Percentiles rank a stretch among this genome's conserved stretches.
Conservation (phyloP, 2,329 filamentous ascomycete genomes). For the Fusarium musae region DNA sequence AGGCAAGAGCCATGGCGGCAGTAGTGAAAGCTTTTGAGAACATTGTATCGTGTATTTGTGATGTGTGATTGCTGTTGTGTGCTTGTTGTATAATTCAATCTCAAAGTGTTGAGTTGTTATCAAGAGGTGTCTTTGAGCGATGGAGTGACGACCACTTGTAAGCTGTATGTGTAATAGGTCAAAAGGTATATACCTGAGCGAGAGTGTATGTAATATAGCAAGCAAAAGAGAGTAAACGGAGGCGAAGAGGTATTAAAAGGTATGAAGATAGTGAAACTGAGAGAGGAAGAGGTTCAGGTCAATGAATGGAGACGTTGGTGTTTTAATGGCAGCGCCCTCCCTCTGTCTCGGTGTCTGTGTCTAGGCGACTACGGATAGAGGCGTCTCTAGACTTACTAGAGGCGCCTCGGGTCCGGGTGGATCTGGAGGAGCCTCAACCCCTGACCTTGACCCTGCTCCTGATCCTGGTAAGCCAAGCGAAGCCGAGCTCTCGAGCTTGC, state of each 20-base stretch:
- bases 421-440: conserved; percentile 34
- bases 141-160: conserved; percentile 31
- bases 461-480: conserved; percentile 21
- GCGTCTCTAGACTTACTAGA: neutral
- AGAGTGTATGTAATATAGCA: conserved; percentile 11
- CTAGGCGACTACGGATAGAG: conserved; percentile 14
- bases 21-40: conserved; percentile 59
- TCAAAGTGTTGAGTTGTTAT: conserved; percentile 18
- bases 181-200: conserved; percentile 20
- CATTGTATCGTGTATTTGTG: conserved; percentile 44
- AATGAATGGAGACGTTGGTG: conserved; percentile 28
- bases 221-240: conserved; percentile 8
- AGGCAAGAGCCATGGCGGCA: conserved; percentile 60
- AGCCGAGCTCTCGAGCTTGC: conserved; percentile 7
- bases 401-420: conserved; percentile 38
- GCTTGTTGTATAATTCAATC: conserved; percentile 11
- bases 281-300: conserved; percentile 8
- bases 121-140: conserved; percentile 29
- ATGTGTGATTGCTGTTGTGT: conserved; percentile 6
- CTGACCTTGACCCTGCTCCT: conserved; percentile 39
- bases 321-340: conserved; percentile 33
- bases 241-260: conserved; percentile 33
- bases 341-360: conserved; percentile 14
- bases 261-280: conserved; percentile 6
- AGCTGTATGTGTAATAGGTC: conserved; percentile 2